Conservation (phyloP, 1,284 basidiomycete genomes). For the Irpex rosettiformis region DNA sequence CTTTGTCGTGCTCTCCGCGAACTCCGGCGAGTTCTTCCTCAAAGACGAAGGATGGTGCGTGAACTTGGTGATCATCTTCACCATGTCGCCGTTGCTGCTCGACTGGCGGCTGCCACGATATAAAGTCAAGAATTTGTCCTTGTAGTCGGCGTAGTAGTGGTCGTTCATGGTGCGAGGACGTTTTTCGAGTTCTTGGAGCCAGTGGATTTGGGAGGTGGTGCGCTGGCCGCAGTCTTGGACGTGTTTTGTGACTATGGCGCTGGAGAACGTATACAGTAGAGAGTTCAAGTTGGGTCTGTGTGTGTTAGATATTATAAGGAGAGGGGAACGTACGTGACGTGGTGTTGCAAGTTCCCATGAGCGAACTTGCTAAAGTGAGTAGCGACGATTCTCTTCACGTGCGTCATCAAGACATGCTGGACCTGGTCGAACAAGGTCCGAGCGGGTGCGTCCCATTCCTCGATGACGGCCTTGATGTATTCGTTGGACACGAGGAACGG, state of each 20-base stretch:
- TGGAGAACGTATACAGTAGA: constrained; percentile 20
- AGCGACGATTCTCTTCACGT: constrained; percentile 39
- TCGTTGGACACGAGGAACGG: constrained; percentile 53
- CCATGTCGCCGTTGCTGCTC: constrained; percentile 28
- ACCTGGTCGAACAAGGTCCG: constrained; percentile 43
- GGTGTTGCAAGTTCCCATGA: constrained; percentile 46
- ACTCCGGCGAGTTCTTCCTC: background rate
- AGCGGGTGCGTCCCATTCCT: constrained; percentile 47
- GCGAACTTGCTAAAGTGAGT: constrained; percentile 49
- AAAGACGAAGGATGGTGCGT: background rate
- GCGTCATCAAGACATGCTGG: constrained; percentile 31
- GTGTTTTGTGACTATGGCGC: constrained; percentile 37
- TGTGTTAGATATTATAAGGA: background rate
- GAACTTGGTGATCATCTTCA: constrained; percentile 18
- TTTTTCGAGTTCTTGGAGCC: constrained; percentile 51
- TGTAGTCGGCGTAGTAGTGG: constrained; percentile 56
- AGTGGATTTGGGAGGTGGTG: constrained; percentile 26
- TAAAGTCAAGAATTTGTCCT: constrained; percentile 49
- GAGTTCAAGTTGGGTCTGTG: background rate
- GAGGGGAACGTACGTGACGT: constrained; percentile 41
- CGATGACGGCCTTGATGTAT: constrained; percentile 42
- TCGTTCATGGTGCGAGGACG: constrained; percentile 56
- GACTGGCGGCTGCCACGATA: constrained; percentile 42
- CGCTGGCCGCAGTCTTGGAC: constrained; percentile 15
- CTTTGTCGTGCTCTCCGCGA: constrained; percentile 28